Percentiles rank a stretch among this genome's conserved stretches.
Evolutionary conservation across 2,329 filamentous ascomycete species (phyloP).

Genomic region (Lecanicillium sp.): DNA sequence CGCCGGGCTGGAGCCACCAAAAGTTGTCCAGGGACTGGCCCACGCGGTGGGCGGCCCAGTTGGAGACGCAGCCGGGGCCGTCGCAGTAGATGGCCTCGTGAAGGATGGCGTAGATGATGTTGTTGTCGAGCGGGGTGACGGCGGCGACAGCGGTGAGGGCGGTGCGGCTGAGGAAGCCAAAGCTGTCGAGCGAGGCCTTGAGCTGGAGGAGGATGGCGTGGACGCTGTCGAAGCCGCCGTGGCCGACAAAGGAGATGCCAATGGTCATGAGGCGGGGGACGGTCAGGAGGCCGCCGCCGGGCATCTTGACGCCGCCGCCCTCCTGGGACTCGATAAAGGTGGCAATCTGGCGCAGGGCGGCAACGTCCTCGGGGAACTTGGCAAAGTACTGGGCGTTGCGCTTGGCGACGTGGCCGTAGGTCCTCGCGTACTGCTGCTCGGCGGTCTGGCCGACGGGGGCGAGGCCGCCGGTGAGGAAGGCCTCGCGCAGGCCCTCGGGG

Average conservation of each 20-base stretch:
- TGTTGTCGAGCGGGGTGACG: constrained; percentile 62
- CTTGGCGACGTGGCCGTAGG: constrained; percentile 61
- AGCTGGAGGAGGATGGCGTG: constrained; percentile 67
- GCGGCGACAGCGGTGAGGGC: constrained; percentile 63
- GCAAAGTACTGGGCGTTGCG: constrained; percentile 73
- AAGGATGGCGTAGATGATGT: constrained; percentile 76
- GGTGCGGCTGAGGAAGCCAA: constrained; percentile 66
- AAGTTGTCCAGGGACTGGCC: constrained; percentile 40
- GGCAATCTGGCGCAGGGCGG: constrained; percentile 58
- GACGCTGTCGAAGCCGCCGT: constrained; percentile 69
- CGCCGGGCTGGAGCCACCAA: constrained; percentile 38
- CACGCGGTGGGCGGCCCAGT: constrained; percentile 68
- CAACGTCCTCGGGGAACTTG: constrained; percentile 78
- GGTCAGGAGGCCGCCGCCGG: constrained; percentile 66
- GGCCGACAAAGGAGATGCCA: constrained; percentile 70
- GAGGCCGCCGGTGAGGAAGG: constrained; percentile 78
- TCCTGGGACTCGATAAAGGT: constrained; percentile 54
- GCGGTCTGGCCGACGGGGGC: constrained; percentile 65
- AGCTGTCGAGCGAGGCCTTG: constrained; percentile 64
- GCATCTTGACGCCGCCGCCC: constrained; percentile 51
- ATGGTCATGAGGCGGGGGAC: constrained; percentile 68
- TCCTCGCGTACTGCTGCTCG: constrained; percentile 67
- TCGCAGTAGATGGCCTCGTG: constrained; percentile 87
- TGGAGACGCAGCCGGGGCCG: constrained; percentile 51
- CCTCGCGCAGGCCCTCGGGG: constrained; percentile 71